phyloP scores from a whole-genome alignment of 768 basidiomycete genomes.

The Amanita exitialis region DNA sequence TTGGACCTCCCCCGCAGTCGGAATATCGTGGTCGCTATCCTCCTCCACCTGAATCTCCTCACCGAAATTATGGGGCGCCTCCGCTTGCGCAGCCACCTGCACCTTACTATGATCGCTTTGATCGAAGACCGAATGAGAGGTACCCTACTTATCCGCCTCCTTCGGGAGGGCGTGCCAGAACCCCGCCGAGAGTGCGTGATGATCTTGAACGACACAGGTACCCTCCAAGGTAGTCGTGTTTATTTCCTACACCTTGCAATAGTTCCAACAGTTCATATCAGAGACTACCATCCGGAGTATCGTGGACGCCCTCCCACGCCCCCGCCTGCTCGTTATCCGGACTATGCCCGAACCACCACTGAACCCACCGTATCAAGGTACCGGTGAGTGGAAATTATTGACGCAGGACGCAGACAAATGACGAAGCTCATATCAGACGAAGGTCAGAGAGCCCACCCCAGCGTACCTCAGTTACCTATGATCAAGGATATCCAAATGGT shows the following conservation, averaged over 20 bases:
- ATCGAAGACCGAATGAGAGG: slow-evolving; percentile 44
- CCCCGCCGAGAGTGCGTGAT: slow-evolving; percentile 49
- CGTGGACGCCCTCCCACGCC: slow-evolving; percentile 44
- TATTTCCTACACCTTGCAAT: not conserved
- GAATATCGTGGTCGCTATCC: slow-evolving; percentile 52
- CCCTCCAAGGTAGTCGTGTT: slow-evolving; percentile 38
- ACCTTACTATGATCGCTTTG: slow-evolving; percentile 54
- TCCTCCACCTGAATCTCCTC: slow-evolving; percentile 40
- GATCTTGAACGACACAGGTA: slow-evolving; percentile 46
- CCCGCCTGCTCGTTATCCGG: slow-evolving; percentile 41
- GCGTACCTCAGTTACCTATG: slow-evolving; percentile 39
- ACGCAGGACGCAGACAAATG: not conserved
- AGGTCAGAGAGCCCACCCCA: slow-evolving; percentile 65
- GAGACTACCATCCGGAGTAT: slow-evolving; percentile 46
- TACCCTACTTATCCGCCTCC: slow-evolving; percentile 35
- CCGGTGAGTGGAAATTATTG: slow-evolving; percentile 21
- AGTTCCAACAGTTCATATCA: slow-evolving; percentile 14
- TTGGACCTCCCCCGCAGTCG: slow-evolving; percentile 36
- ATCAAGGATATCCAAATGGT: slow-evolving; percentile 40
- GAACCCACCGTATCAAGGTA: slow-evolving; percentile 36
- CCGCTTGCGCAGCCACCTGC: slow-evolving; percentile 36
- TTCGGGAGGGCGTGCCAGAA: slow-evolving; percentile 45
- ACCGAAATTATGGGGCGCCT: slow-evolving; percentile 42
- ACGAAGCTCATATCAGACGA: slow-evolving; percentile 26
- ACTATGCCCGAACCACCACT: slow-evolving; percentile 40